A percentile compares a stretch with the other conserved stretches of the same genome.
phyloP scores from a whole-genome alignment of 2,329 filamentous ascomycete genomes.

The Hirsutella minnesotensis region DNA sequence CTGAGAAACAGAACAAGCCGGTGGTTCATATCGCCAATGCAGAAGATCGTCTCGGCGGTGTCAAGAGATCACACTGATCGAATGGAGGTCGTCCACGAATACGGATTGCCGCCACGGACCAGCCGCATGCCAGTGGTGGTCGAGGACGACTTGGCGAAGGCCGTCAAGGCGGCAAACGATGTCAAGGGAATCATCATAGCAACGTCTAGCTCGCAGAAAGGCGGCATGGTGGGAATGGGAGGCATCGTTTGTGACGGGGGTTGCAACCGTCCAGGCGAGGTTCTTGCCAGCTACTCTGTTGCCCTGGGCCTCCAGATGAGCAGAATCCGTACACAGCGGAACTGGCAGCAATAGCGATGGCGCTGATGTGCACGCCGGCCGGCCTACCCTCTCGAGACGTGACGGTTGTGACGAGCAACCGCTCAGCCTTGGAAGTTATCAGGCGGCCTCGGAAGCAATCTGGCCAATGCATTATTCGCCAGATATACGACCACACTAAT shows the following conservation, averaged over 20 bases:
- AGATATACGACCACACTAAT: too few relatives aligned
- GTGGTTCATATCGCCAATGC: constrained; percentile 1
- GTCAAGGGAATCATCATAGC: constrained; percentile 3
- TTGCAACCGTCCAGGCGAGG: not conserved
- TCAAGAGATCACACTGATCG: not conserved
- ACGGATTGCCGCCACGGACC: too few relatives aligned
- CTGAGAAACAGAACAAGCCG: not conserved
- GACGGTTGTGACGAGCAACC: too few relatives aligned
- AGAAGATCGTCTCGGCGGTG: not conserved
- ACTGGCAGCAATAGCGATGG: too few relatives aligned
- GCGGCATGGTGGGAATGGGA: constrained; percentile 4
- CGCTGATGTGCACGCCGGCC: too few relatives aligned
- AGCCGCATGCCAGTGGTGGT: constrained; percentile 1
- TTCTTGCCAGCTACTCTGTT: too few relatives aligned
- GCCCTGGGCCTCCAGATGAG: too few relatives aligned
- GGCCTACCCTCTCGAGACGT: too few relatives aligned
- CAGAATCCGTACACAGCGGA: too few relatives aligned
- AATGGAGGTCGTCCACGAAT: constrained; percentile 4
- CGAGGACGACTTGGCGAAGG: not conserved
- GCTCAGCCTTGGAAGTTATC: too few relatives aligned
- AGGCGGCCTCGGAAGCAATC: too few relatives aligned
- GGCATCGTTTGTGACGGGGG: constrained; percentile 1
- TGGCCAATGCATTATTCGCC: too few relatives aligned
- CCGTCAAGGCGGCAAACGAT: not conserved
- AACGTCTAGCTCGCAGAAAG: constrained; percentile 2